phyloP scores from a whole-genome alignment of 2,329 filamentous ascomycete species.

The Eutypella sp. region DNA sequence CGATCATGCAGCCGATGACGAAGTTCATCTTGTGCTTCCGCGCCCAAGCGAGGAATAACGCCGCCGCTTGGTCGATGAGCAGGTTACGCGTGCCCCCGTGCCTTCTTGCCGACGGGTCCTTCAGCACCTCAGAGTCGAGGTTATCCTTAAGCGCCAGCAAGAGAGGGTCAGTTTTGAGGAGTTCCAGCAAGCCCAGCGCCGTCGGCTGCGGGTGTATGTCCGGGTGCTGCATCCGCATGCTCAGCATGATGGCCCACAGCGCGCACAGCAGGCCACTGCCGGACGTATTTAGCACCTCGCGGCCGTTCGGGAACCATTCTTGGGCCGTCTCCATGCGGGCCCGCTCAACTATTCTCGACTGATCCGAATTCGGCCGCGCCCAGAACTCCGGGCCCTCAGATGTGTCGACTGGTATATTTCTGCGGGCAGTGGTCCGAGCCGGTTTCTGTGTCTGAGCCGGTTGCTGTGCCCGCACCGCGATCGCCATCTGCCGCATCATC shows the following conservation, averaged over 20 bases:
- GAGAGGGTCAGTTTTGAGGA: not conserved
- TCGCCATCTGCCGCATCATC: constrained; percentile 6
- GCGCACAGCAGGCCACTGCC: not conserved
- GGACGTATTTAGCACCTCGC: not conserved
- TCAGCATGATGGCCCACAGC: not conserved
- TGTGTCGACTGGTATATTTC: not conserved
- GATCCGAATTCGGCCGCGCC: not conserved
- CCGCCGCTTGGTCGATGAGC: not conserved
- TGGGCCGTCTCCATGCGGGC: no score
- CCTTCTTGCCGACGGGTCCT: not conserved
- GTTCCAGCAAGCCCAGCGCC: not conserved
- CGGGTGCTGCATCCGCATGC: not conserved
- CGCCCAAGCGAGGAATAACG: no score
- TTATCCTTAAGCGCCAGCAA: not conserved
- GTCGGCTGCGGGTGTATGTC: not conserved
- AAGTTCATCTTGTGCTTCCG: not conserved
- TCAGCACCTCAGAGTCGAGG: no score
- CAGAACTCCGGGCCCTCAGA: not conserved
- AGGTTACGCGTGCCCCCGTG: not conserved
- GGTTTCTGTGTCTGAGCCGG: not conserved
- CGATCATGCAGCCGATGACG: not conserved
- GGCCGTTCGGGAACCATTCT: not conserved
- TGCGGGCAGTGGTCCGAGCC: not conserved
- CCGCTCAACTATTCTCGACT: no score
- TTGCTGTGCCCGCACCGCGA: constrained; percentile 5